Conservation (phyloP, 768 basidiomycete genomes). For the Termitomyces sp. region DNA sequence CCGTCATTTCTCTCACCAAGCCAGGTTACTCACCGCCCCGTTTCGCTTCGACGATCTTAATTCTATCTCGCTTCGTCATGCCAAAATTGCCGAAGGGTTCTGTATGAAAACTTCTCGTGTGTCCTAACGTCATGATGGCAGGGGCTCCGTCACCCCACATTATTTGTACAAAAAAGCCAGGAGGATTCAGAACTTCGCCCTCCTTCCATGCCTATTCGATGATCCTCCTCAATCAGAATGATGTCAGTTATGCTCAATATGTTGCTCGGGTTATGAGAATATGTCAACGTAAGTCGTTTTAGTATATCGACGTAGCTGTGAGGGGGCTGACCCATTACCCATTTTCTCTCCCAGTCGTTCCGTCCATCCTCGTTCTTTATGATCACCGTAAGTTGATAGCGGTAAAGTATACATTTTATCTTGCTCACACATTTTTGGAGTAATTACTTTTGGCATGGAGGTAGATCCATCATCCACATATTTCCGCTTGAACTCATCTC, state of each 20-base stretch:
- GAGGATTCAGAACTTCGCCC: background rate
- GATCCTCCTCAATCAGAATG: background rate
- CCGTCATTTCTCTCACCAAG: background rate
- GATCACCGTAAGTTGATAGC: conserved; percentile 18
- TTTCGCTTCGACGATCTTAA: conserved; percentile 3
- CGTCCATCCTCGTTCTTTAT: conserved; percentile 19
- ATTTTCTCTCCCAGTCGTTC: conserved; percentile 12
- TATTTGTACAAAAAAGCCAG: background rate
- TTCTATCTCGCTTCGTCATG: background rate
- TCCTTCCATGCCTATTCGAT: conserved; percentile 3
- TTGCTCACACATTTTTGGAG: conserved; percentile 8
- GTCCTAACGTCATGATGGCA: background rate
- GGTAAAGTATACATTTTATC: background rate
- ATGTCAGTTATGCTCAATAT: background rate
- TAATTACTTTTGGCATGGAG: conserved; percentile 26
- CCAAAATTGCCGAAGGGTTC: background rate
- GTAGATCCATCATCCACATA: conserved; percentile 4
- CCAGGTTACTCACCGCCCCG: background rate
- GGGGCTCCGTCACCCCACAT: background rate
- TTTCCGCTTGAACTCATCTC: background rate
- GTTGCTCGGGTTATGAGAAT: conserved; percentile 14
- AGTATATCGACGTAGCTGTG: background rate
- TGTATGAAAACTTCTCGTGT: background rate
- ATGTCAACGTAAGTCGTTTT: conserved; percentile 18
- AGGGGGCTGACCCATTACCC: background rate